Evolutionary conservation across 2,329 filamentous ascomycete species (phyloP).

Genomic region (Macrophomina pseudophaseolina): DNA sequence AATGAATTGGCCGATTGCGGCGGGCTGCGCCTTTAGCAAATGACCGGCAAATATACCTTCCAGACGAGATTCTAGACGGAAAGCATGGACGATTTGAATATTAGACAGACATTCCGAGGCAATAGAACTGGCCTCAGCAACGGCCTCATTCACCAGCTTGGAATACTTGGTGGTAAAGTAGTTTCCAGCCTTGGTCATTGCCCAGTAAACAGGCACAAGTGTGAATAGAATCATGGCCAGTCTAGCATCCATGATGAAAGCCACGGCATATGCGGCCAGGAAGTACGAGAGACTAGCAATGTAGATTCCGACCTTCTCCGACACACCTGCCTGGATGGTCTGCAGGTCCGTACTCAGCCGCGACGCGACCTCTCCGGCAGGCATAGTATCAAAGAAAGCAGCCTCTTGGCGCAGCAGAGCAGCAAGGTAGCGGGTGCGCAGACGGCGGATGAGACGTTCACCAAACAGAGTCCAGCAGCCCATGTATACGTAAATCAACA

Average conservation of each 20-base stretch:
- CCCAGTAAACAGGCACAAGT: slow-evolving; percentile 70
- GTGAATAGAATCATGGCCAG: slow-evolving; percentile 38
- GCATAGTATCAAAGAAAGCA: slow-evolving; percentile 10
- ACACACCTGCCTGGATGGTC: slow-evolving; percentile 22
- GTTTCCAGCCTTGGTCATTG: slow-evolving; percentile 51
- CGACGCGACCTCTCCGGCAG: slow-evolving; percentile 8
- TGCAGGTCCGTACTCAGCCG: slow-evolving; percentile 15
- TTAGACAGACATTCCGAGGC: slow-evolving; percentile 16
- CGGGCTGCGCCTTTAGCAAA: slow-evolving; percentile 12
- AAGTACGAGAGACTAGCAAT: slow-evolving; percentile 18
- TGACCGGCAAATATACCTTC: slow-evolving; percentile 16
- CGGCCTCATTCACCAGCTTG: slow-evolving; percentile 1
- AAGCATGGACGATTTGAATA: slow-evolving; percentile 20
- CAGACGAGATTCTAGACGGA: slow-evolving; percentile 3
- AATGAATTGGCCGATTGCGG: slow-evolving; percentile 15
- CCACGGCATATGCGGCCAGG: slow-evolving; percentile 13
- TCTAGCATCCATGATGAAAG: slow-evolving; percentile 17
- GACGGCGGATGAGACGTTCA: slow-evolving; percentile 10
- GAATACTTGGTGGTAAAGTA: slow-evolving; percentile 18
- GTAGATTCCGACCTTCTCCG: slow-evolving; percentile 22
- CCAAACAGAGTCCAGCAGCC: slow-evolving; percentile 23
- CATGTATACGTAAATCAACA: slow-evolving; percentile 14
- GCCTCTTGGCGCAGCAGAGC: slow-evolving; percentile 12
- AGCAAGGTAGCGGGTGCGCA: slow-evolving; percentile 9
- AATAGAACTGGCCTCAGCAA: slow-evolving; percentile 17